Base-by-base conservation (phyloP, 768 basidiomycete species). In the Lentinula aciculospora region DNA sequence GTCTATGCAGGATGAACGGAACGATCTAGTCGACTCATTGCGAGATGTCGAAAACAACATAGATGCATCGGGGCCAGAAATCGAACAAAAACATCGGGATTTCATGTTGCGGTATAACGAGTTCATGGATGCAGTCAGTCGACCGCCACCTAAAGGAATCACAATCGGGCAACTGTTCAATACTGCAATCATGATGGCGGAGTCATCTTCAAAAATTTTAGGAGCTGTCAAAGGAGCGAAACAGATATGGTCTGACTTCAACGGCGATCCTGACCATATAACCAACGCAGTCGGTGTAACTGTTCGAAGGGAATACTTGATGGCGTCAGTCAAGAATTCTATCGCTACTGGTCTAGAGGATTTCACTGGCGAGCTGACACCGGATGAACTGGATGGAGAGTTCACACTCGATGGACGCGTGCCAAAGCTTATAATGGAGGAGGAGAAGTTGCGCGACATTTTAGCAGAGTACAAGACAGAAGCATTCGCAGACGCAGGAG, bases 1-100 rank as follows among this genome's bases (percentile, higher is more conserved):
- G 46, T 48, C 46, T 48, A 48, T 48, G 17, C 46, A 48, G 46
- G 46, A 48, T 13, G 46, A 48, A n/a, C 46, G 46, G 6, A 48
- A 48, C 5, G 7, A 13, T 31, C 46, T 48, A 19, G 17, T 48
- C 13, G 21, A 23, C 9, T 48, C 46, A 15, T n/a, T 48, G 46
- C 17, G 12, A 6, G 29, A 48, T n/a, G 4, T n/a, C 6, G 46
- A 31, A 15, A 31, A 5, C n/a, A 27, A 5, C 2, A 48, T 48
- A 13, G 7, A 48, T 48, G 46, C 15, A 21, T 48, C 46, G 17
- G 46, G 46, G 2, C 46, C 46, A 48, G 46, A 27, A 19, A 19
- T 48, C 25, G 46, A 48, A n/a, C 46, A 48, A 48, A 48, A 48
- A 48, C 46, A 48, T 31, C 46, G 46, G 21, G 25, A 27, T 27